Evolutionary conservation across 768 basidiomycete species (phyloP), one percentile per base, ranked within the genome.

Genomic region (Sarcodon sp.): DNA sequence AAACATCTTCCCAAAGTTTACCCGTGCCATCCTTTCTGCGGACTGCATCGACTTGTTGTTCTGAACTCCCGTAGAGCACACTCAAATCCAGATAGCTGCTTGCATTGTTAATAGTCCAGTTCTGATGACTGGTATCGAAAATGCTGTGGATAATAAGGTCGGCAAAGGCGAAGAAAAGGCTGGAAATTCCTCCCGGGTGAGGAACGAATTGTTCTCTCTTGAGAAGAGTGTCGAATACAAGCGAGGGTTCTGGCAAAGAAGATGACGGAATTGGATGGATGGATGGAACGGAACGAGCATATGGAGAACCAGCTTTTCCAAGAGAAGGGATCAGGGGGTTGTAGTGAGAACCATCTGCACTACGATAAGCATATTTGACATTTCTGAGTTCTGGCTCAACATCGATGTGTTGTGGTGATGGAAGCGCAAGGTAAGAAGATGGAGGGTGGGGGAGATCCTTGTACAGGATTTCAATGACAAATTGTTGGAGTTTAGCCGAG

Each of bases 401-500:
- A 50, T 16, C 15, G 53, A 37, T 44, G 47, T 45, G 21, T 57
- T 27, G 9, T 37, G 39, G 7, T 8, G 49, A 27, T 27, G 57
- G 53, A 35, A 56, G 47, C 8, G 62, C 55, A 35, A 83, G 63
- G 57, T 77, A 84, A 9, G 67, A 68, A 44, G 61, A 63, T 8
- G 83, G 79, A 4, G 86, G 86, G 52, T 87, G 87, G 3, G 85
- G 84, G 34, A 90, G 73, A 61, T 87, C 87, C 51, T 82, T 78
- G 69, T 80, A 87, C 37, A 87, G 66, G 44, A 79, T 61, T 47
- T 64, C 66, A 39, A 86, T 77, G 48, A 76, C 66, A 47, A 63
- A 48, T 44, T 72, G 61, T 55, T 85, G 74, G 10, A 79, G 55
- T 50, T 64, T 61, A 54, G 50, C 66, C 49, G 50, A 56, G 45